A percentile compares a stretch with the other conserved stretches of the same genome.
Evolutionary conservation across 306 rosid genomes (phyloP).

Genomic region (Vigna trinervia): DNA sequence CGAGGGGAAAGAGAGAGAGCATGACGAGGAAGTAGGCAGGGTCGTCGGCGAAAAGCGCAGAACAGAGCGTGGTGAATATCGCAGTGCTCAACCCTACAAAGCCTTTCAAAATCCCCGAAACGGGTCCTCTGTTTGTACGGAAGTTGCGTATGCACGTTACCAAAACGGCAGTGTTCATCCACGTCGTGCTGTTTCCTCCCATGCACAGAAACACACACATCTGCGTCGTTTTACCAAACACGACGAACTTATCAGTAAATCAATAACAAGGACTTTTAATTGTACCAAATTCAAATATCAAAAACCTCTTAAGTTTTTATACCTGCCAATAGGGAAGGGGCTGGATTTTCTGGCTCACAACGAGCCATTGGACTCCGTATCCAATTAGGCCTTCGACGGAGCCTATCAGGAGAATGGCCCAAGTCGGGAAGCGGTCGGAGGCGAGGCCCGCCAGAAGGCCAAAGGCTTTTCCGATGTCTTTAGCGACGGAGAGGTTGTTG

Average conservation of each 20-base stretch:
- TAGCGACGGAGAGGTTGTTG: constrained; percentile 83
- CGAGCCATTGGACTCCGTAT: constrained; percentile 92
- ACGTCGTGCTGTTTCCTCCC: constrained; percentile 97
- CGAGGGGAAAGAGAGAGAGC: constrained; percentile 76
- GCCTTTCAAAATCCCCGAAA: constrained; percentile 83
- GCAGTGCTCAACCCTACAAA: constrained; percentile 93
- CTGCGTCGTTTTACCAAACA: constrained; percentile 40
- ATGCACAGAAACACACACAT: constrained; percentile 84
- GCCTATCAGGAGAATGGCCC: constrained; percentile 80
- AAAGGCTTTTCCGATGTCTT: constrained; percentile 86
- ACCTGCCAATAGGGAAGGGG: constrained; percentile 97
- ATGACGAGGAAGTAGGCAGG: constrained; percentile 72
- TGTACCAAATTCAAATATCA: no score
- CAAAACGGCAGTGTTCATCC: constrained; percentile 98
- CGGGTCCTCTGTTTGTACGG: constrained; percentile 81
- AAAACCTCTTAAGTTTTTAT: neutral
- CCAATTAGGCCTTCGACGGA: constrained; percentile 79
- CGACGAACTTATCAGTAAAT: neutral
- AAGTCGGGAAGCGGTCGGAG: constrained; percentile 72
- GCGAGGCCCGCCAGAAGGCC: constrained; percentile 87
- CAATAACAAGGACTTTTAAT: neutral
- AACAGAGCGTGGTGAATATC: constrained; percentile 80
- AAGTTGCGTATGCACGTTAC: constrained; percentile 86
- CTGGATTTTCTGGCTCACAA: constrained; percentile 64
- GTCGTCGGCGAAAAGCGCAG: constrained; percentile 68